Evolutionary conservation across 805 yeast species (phyloP).

Genomic region (Candida pini): DNA sequence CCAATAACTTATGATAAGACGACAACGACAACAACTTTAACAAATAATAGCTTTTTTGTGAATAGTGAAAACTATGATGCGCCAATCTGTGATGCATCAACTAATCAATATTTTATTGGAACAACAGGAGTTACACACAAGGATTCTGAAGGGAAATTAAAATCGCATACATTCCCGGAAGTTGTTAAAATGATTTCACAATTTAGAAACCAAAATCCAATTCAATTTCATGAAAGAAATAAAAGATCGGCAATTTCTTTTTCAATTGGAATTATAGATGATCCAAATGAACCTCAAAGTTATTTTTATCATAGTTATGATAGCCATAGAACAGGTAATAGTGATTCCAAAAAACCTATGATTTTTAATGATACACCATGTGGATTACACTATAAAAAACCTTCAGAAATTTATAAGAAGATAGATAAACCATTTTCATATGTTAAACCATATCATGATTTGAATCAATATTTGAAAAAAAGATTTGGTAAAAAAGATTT

Average conservation of each 20-base stretch:
- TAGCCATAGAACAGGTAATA: conserved; percentile 2
- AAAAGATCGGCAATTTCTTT: conserved; percentile 39
- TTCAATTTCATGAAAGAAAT: conserved; percentile 29
- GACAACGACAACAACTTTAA: background rate
- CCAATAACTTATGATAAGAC: conserved; percentile 1
- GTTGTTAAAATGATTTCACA: conserved; percentile 41
- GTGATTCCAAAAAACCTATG: background rate
- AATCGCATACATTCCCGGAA: conserved; percentile 54
- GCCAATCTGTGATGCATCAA: conserved; percentile 49
- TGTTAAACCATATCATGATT: conserved; percentile 83
- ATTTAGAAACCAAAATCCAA: conserved; percentile 36
- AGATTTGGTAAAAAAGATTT: conserved; percentile 61
- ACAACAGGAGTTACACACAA: conserved; percentile 30
- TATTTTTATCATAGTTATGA: conserved; percentile 3
- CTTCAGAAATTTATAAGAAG: conserved; percentile 73
- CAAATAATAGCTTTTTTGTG: no score
- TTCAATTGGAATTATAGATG: conserved; percentile 39
- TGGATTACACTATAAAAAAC: conserved; percentile 50
- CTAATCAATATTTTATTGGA: conserved; percentile 68
- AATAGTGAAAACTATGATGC: conserved; percentile 8
- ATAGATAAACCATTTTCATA: conserved; percentile 78
- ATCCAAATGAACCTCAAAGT: conserved; percentile 21
- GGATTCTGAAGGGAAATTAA: conserved; percentile 27
- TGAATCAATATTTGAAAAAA: conserved; percentile 64
- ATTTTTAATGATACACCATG: conserved; percentile 16